A percentile compares a stretch with the other conserved stretches of the same genome.
phyloP scores from a whole-genome alignment of 2,329 filamentous ascomycete species.

The Penicillium sp. region DNA sequence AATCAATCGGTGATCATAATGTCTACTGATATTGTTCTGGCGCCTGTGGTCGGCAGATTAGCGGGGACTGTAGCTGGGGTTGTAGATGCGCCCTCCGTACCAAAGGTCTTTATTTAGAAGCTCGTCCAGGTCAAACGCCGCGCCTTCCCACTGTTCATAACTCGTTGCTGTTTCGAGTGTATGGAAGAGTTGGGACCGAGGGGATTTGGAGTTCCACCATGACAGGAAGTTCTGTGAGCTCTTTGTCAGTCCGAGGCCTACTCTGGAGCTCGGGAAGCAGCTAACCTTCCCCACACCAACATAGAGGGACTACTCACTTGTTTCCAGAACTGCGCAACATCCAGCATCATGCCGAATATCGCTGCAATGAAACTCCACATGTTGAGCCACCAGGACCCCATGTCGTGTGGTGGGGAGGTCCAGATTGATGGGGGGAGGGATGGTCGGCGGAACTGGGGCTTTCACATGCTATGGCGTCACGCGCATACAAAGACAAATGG shows the following conservation, averaged over 20 bases:
- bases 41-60: conserved; percentile 59
- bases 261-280: neutral
- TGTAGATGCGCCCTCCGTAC: conserved; percentile 41
- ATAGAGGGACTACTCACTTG: conserved; percentile 44
- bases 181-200: conserved; percentile 65
- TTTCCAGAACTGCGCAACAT: conserved; percentile 65
- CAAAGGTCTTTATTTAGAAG: conserved; percentile 78
- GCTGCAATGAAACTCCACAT: conserved; percentile 32
- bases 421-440: neutral
- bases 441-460: conserved; percentile 8
- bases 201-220: conserved; percentile 68
- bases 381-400: conserved; percentile 24
- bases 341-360: conserved; percentile 60
- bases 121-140: conserved; percentile 80
- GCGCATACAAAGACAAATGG: conserved; percentile 1
- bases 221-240: conserved; percentile 62
- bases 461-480: conserved; percentile 28
- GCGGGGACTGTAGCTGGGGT: neutral
- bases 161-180: conserved; percentile 65
- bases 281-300: neutral
- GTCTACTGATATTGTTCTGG: conserved; percentile 74
- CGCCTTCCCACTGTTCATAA: conserved; percentile 84
- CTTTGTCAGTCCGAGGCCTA: conserved; percentile 2
- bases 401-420: conserved; percentile 13
- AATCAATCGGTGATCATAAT: conserved; percentile 87